Base-by-base conservation (phyloP, 2,329 filamentous ascomycete genomes). In the Thermothelomyces thermophilus region DNA sequence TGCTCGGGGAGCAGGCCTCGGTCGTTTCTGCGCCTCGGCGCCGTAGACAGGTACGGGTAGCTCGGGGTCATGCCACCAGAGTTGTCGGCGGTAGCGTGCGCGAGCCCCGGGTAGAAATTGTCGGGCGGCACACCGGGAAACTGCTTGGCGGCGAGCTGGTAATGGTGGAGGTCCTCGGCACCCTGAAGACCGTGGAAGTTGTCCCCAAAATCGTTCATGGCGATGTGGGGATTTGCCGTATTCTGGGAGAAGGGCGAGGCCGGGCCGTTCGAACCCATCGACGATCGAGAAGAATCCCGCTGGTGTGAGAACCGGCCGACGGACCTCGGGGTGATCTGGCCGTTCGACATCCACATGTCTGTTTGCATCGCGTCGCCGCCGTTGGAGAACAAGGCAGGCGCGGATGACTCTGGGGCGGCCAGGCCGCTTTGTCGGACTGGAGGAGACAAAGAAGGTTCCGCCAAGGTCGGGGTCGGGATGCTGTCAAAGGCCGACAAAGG, bases 251-350 rank as follows among this genome's bases (percentile, higher is more conserved):
- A 83, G 3, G 80, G 79, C 16, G 80, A 83, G 0, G 74, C 70
- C 16, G 80, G 80, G n/a, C 76, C 77, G 31, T 76, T 72, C 0
- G 80, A 83, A 10, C 76, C 78, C 35, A 82, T 59, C 0, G 80
- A 83, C 0, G 80, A 83, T 33, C 80, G 66, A 6, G 79, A 83
- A 2, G 79, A 78, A 56, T 83, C 79, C 57, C 80, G 75, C 40
- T 83, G 72, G 59, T 83, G 80, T 22, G 70, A 60, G 33, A 71
- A 62, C 14, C 70, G 68, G 49, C 65, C 64, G 34, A 66, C 54
- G 9, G 62, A 57, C 59, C 68, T 69, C 19, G 67, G 63, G 33
- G 67, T 68, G 53, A 68, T 63, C 52, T 70, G 70, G 51, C 63
- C 62, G 48, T 63, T 56, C 20, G 60, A 54, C 48, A 67, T 62